A percentile compares a stretch with the other conserved stretches of the same genome.
Conservation (phyloP, 257 asterid genomes). For the Solanum arcanum region DNA sequence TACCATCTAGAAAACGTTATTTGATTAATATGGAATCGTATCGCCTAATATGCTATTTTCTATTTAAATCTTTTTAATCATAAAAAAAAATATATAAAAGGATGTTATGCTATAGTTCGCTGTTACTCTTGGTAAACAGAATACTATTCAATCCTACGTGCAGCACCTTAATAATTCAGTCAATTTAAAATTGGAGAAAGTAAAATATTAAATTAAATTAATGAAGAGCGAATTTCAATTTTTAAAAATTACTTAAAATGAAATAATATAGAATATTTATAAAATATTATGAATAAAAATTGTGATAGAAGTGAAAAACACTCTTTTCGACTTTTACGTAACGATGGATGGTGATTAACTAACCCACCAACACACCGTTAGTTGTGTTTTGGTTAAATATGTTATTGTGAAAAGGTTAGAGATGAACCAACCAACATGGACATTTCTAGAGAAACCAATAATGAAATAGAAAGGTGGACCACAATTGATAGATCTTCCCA, state of each 20-base stretch:
- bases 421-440: neutral
- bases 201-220: neutral
- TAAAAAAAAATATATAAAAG: too few species aligned
- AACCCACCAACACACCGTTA: neutral
- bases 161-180: too few species aligned
- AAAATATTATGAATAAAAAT: neutral
- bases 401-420: neutral
- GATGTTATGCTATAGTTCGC: neutral
- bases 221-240: neutral
- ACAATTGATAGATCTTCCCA: slow-evolving; percentile 10
- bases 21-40: neutral
- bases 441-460: slow-evolving; percentile 1
- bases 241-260: neutral
- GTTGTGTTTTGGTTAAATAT: neutral
- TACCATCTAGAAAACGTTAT: too few species aligned
- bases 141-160: neutral
- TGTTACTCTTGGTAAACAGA: neutral
- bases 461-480: slow-evolving; percentile 16
- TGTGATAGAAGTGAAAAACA: too few species aligned
- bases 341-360: too few species aligned
- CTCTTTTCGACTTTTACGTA: too few species aligned
- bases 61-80: too few species aligned
- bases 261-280: neutral
- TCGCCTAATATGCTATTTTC: neutral
- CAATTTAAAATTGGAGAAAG: too few species aligned